These are phyloP conservation scores for Yarrowia porcina DNA, from an alignment of 805 yeast species.

Conservation along the genomic window DNA sequence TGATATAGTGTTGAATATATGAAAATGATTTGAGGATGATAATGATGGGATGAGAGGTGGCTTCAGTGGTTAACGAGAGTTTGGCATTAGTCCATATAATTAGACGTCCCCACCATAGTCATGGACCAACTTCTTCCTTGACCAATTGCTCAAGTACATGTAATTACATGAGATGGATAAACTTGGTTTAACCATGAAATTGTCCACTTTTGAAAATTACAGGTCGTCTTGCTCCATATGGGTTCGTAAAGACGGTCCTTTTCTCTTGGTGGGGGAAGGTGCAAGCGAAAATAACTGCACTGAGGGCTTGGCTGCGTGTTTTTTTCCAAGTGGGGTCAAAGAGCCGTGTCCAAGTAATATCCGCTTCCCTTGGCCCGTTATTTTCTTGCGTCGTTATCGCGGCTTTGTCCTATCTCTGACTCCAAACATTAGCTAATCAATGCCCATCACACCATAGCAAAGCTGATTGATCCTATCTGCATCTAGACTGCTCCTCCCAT, in stretches of 20 bases:
- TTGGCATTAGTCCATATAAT: no score
- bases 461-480: neutral
- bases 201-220: no score
- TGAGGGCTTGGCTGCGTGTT: neutral
- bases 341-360: neutral
- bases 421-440: neutral
- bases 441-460: neutral
- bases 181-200: no score
- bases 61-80: no score
- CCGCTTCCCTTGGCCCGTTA: neutral
- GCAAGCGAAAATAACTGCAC: neutral
- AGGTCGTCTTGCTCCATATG: neutral
- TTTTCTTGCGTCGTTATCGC: neutral
- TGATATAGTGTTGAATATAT: conserved; percentile 16
- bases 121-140: no score
- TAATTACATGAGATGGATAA: no score
- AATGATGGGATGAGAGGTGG: no score
- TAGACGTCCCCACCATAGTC: no score
- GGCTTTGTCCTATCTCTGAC: neutral
- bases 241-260: neutral
- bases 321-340: neutral
- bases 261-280: neutral
- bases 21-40: neutral
- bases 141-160: no score
- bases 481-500: conserved; percentile 16